Base-by-base conservation (phyloP, 768 basidiomycete genomes). In the Lepiota subincarnata region DNA sequence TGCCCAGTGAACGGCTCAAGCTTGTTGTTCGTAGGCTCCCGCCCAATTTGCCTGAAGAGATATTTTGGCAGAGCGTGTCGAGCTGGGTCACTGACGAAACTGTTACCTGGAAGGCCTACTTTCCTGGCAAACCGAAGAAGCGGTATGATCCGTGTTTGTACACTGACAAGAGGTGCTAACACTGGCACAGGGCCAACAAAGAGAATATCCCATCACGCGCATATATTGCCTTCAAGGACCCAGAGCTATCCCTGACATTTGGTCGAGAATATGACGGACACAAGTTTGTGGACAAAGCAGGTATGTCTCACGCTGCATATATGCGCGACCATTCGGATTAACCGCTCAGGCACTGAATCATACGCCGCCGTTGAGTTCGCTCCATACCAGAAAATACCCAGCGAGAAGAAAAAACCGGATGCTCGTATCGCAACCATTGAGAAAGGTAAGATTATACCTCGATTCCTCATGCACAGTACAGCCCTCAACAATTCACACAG, bases 51-150 rank as follows among this genome's bases (percentile, higher is more conserved):
- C 96, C 96, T 3, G 93, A 94, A 61, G 83, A 83, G 1, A 71
- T 97, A 49, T 98, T 99, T 70, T 99, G 96, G 96, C 83, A 87
- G 62, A 92, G 89, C 57, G 92, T 94, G 2, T 76, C 84, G 48
- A 65, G 75, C 1, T 98, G 95, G 94, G 87, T 94, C 13, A 76
- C 81, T 1, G 85, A 89, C 14, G 85, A 92, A 34, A 82, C 85
- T 0, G 70, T 79, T 6, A 62, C 69, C 10, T 92, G 87, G 89
- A 89, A 81, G 65, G 59, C 68, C 1, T 92, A 78, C 62, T 77
- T 76, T 60, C 76, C 75, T 1, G 89, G 90, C 8, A 91, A 91
- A 70, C 63, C 82, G 55, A 76, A 79, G 62, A 87, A 83, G 64
- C 78, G 82, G 88, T 90, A 61, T 44, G 76, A 71, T 48, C 14